These are phyloP conservation scores for Apophysomyces variabilis DNA, from an alignment of 371 early-diverging fungal species.

Conservation along the genomic window DNA sequence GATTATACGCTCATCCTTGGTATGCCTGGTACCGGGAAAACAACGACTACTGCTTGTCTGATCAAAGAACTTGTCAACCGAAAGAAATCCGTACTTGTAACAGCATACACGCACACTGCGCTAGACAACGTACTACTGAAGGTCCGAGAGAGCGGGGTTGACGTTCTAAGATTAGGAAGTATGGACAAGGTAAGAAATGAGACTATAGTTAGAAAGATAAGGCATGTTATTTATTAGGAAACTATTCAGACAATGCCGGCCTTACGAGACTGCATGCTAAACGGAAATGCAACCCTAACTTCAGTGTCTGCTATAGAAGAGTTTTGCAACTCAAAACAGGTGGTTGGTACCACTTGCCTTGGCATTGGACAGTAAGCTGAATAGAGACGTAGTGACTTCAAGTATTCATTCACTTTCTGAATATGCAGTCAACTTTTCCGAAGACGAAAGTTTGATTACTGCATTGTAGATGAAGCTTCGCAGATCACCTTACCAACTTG, in stretches of 20 bases:
- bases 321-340: conserved; percentile 61
- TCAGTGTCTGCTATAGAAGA: conserved; percentile 63
- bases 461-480: conserved; percentile 99
- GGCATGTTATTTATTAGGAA: not conserved
- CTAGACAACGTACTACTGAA: conserved; percentile 95
- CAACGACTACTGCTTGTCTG: conserved; percentile 87
- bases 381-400: no score
- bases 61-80: conserved; percentile 72
- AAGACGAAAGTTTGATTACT: conserved; percentile 91
- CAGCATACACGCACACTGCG: conserved; percentile 97
- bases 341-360: conserved; percentile 91
- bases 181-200: conserved; percentile 53
- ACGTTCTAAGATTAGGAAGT: conserved; percentile 79
- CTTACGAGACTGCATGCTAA: conserved; percentile 55
- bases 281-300: conserved; percentile 42
- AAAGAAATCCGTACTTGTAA: conserved; percentile 85
- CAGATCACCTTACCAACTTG: conserved; percentile 96
- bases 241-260: conserved; percentile 49
- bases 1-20: conserved; percentile 97
- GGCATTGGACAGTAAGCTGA: conserved; percentile 79
- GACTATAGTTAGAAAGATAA: not conserved
- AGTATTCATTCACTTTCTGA: no score
- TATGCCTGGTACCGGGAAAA: conserved; percentile 99
- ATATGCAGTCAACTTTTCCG: conserved; percentile 56
- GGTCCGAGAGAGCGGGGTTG: conserved; percentile 60